Evolutionary conservation across 2,329 filamentous ascomycete genomes (phyloP).

Genomic region (Chaetomium strumarium): DNA sequence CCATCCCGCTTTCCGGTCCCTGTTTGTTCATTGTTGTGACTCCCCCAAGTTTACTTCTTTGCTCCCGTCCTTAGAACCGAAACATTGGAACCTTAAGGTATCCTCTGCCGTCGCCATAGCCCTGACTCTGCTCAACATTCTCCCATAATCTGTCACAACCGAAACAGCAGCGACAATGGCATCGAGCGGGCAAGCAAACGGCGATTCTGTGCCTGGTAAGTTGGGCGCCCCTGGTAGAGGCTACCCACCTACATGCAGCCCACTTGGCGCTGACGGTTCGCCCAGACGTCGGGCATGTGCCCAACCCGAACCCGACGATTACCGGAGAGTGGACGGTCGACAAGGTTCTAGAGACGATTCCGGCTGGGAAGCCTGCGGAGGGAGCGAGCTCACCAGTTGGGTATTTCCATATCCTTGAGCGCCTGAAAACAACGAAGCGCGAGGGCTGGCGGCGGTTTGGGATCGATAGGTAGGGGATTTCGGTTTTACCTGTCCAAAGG

Average conservation of each 20-base stretch:
- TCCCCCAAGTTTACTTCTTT: background rate
- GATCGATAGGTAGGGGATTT: slow-evolving; percentile 49
- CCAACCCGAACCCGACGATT: slow-evolving; percentile 36
- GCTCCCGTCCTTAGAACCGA: background rate
- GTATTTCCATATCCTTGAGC: slow-evolving; percentile 92
- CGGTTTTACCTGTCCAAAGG: too few species aligned
- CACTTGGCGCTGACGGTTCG: background rate
- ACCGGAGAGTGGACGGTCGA: slow-evolving; percentile 49
- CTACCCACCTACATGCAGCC: background rate
- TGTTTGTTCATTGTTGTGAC: background rate
- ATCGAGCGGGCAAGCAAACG: slow-evolving; percentile 5
- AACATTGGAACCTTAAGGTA: background rate
- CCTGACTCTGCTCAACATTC: background rate
- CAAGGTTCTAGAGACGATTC: slow-evolving; percentile 60
- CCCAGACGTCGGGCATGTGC: slow-evolving; percentile 25
- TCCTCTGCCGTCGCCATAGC: too few species aligned
- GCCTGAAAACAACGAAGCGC: slow-evolving; percentile 91
- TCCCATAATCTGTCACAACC: background rate
- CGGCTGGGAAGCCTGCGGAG: slow-evolving; percentile 50
- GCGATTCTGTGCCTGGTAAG: background rate
- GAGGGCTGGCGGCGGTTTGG: slow-evolving; percentile 93
- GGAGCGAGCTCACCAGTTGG: slow-evolving; percentile 68
- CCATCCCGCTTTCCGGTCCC: background rate
- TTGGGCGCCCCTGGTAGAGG: background rate
- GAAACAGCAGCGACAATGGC: slow-evolving; percentile 7